These are phyloP conservation scores for Meyerozyma guilliermondii DNA, from an alignment of 1,139 yeast species.

Conservation along the genomic window DNA sequence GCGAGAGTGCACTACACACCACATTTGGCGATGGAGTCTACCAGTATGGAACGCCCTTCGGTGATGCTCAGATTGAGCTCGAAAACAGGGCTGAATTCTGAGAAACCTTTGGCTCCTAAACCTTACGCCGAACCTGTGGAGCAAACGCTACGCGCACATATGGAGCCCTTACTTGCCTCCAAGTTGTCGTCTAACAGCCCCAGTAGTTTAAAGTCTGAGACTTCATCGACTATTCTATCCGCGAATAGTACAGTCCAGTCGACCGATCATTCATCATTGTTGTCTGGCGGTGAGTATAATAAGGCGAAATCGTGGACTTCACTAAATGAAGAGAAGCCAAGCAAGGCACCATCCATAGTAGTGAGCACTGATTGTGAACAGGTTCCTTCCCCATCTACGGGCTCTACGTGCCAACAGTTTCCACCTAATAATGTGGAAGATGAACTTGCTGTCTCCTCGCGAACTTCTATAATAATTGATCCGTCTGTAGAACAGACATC, in stretches of 20 bases:
- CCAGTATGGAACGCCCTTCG: neutral
- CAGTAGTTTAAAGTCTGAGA: slow-evolving; percentile 23
- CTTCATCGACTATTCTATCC: slow-evolving; percentile 26
- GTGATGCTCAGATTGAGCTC: neutral
- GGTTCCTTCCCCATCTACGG: slow-evolving; percentile 16
- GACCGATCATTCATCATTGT: slow-evolving; percentile 29
- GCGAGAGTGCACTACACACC: slow-evolving; percentile 7
- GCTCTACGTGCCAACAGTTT: slow-evolving; percentile 15
- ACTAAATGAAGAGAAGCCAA: slow-evolving; percentile 2
- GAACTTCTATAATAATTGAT: neutral
- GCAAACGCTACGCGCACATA: neutral
- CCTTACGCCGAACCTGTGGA: neutral
- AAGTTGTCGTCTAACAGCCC: slow-evolving; percentile 23
- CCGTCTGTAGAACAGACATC: neutral
- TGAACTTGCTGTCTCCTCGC: neutral
- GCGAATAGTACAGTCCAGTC: slow-evolving; percentile 27
- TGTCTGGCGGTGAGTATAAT: slow-evolving; percentile 16
- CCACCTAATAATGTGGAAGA: neutral
- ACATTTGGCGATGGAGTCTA: neutral
- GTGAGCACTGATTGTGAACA: slow-evolving; percentile 15
- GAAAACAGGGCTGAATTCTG: neutral
- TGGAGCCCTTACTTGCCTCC: neutral
- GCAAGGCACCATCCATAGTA: slow-evolving; percentile 19
- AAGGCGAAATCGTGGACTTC: slow-evolving; percentile 5
- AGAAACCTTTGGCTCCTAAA: neutral